phyloP scores from a whole-genome alignment of 306 rosid genomes.

The Prunus salicina region DNA sequence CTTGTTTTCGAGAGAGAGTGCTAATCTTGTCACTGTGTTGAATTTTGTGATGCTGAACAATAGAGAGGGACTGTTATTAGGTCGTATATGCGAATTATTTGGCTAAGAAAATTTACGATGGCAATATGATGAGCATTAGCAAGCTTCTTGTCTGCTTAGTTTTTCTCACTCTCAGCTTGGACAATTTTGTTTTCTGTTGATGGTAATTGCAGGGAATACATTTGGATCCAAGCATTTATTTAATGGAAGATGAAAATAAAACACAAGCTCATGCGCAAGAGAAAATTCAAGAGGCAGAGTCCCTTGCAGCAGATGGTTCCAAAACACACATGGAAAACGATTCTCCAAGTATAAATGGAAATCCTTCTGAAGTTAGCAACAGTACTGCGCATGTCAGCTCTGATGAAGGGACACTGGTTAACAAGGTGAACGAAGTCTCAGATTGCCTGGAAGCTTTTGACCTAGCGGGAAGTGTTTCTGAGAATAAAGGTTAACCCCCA shows the following conservation, averaged over 20 bases:
- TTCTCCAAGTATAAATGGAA: conserved; percentile 20
- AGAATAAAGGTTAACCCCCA: conserved; percentile 43
- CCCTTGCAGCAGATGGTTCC: conserved; percentile 39
- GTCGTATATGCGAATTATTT: not conserved
- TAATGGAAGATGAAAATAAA: conserved; percentile 85
- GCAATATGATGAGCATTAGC: conserved; percentile 5
- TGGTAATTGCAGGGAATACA: conserved; percentile 70
- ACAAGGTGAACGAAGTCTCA: conserved; percentile 41
- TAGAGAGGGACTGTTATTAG: not conserved
- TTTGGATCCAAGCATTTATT: conserved; percentile 96
- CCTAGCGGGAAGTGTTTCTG: conserved; percentile 36
- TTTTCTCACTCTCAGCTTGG: conserved; percentile 7
- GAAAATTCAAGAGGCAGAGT: conserved; percentile 45
- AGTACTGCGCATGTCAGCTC: conserved; percentile 30
- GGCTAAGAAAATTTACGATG: not conserved
- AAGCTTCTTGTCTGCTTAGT: not conserved
- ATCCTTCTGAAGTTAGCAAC: conserved; percentile 26
- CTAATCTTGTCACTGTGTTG: not conserved
- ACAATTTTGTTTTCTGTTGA: conserved; percentile 7
- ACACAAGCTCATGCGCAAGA: conserved; percentile 33
- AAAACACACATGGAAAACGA: conserved; percentile 33
- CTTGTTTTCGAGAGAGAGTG: not conserved
- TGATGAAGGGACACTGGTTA: conserved; percentile 32
- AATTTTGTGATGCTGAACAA: not conserved
- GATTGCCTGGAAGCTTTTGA: conserved; percentile 41